Conservation (phyloP, 2,329 filamentous ascomycete genomes). For the Ascochyta lentis region DNA sequence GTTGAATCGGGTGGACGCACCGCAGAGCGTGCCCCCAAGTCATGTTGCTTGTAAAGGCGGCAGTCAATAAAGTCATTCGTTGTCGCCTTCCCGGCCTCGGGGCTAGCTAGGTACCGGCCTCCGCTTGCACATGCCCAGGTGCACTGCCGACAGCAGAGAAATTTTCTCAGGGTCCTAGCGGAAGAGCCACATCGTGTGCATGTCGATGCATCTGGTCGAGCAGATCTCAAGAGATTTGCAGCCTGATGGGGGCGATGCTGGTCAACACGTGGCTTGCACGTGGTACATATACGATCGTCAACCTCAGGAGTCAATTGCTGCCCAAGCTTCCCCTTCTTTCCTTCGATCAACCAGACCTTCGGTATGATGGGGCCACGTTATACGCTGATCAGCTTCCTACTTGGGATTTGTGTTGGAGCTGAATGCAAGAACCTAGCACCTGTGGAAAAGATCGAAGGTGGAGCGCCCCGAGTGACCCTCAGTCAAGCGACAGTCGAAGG, state of each 20-base stretch:
- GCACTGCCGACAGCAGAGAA: conserved; percentile 8
- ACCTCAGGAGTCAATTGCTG: neutral
- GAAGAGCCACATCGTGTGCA: conserved; percentile 8
- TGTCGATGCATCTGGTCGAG: conserved; percentile 7
- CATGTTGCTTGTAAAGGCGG: conserved; percentile 8
- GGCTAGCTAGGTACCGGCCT: neutral
- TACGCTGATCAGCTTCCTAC: conserved; percentile 8
- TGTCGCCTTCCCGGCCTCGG: neutral
- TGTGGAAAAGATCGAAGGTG: conserved; percentile 10
- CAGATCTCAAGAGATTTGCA: conserved; percentile 3
- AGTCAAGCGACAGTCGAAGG: conserved; percentile 26
- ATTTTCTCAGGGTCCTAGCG: conserved; percentile 13
- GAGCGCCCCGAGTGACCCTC: conserved; percentile 20
- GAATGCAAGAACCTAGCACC: conserved; percentile 19
- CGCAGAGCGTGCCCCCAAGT: conserved; percentile 1
- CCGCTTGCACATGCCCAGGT: neutral
- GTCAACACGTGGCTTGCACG: conserved; percentile 11
- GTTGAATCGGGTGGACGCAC: neutral
- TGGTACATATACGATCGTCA: conserved; percentile 14
- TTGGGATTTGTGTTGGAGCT: conserved; percentile 8
- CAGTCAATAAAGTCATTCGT: conserved; percentile 2
- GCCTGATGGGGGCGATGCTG: neutral
- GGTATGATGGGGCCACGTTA: conserved; percentile 10
- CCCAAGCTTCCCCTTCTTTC: conserved; percentile 3
- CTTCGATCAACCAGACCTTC: neutral